These are phyloP conservation scores for Fusarium sterilihyphosum DNA, from an alignment of 2,329 filamentous ascomycete genomes.

Conservation along the genomic window DNA sequence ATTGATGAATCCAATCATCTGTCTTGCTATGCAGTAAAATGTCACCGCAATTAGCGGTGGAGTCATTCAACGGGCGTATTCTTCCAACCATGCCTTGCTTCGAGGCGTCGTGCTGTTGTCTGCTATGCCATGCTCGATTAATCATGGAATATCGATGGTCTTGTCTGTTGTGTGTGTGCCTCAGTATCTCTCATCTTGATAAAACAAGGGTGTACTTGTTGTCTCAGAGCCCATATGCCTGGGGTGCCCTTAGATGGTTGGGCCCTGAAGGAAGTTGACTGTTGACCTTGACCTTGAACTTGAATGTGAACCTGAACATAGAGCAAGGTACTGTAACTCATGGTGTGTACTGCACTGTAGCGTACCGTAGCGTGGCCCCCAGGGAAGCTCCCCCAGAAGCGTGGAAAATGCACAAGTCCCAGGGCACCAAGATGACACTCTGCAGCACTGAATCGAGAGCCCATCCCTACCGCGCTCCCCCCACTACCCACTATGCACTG, in stretches of 20 bases:
- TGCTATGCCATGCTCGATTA: conserved; percentile 7
- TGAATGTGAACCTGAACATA: neutral
- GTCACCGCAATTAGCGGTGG: conserved; percentile 27
- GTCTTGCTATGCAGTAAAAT: conserved; percentile 7
- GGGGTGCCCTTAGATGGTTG: conserved; percentile 16
- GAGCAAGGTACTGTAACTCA: neutral
- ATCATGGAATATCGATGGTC: conserved; percentile 11
- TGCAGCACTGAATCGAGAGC: conserved; percentile 21
- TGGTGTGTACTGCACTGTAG: conserved; percentile 3
- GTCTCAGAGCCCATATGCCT: conserved; percentile 17
- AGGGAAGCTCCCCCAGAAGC: conserved; percentile 24
- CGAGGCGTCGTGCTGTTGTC: neutral
- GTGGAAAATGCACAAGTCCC: conserved; percentile 18
- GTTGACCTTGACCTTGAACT: neutral
- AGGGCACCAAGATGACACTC: conserved; percentile 26
- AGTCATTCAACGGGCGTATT: neutral
- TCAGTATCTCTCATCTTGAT: conserved; percentile 1
- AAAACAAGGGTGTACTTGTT: conserved; percentile 6
- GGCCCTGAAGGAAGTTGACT: conserved; percentile 4
- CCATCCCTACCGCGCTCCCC: conserved; percentile 1
- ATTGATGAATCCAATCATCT: conserved; percentile 1
- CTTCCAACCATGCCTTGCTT: neutral
- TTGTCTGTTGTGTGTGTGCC: neutral
- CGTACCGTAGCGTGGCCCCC: neutral
- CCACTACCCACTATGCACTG: conserved; percentile 8